phyloP scores from a whole-genome alignment of 2,329 filamentous ascomycete genomes.

The Trichoderma sp. region DNA sequence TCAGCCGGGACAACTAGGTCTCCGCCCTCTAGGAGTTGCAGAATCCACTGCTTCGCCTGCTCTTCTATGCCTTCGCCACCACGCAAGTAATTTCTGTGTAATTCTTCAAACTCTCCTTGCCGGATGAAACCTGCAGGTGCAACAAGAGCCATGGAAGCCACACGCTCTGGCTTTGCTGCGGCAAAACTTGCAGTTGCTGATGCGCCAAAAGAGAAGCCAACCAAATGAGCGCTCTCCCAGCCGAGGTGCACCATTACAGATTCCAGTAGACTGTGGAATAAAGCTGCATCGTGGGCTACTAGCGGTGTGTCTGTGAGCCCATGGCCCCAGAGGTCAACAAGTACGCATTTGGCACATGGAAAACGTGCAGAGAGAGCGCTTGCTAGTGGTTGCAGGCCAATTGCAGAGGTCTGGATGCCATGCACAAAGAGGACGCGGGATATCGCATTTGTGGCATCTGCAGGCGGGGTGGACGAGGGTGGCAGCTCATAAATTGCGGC shows the following conservation, averaged over 20 bases:
- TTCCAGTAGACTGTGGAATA: constrained; percentile 1
- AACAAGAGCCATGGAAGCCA: background rate
- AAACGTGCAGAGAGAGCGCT: background rate
- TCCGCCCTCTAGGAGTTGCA: background rate
- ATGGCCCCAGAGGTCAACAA: constrained; percentile 13
- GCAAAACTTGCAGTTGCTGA: background rate
- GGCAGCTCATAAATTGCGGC: background rate
- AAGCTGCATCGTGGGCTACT: background rate
- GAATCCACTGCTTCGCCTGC: background rate
- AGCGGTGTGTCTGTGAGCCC: constrained; percentile 10
- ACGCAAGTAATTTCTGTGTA: background rate
- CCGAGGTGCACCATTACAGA: background rate
- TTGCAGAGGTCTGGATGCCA: constrained; percentile 2
- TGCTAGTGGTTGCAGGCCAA: constrained; percentile 2
- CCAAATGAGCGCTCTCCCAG: background rate
- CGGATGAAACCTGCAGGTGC: constrained; percentile 5
- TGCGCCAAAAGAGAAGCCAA: background rate
- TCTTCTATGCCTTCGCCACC: background rate
- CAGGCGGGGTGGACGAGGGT: background rate
- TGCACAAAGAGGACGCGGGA: constrained; percentile 1
- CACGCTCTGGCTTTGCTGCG: background rate
- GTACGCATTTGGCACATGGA: constrained; percentile 2
- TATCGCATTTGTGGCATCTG: background rate
- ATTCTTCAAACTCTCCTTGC: background rate
- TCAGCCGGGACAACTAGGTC: background rate